phyloP scores from a whole-genome alignment of 495 filamentous ascomycete species.

The Xylaria bambusicola region DNA sequence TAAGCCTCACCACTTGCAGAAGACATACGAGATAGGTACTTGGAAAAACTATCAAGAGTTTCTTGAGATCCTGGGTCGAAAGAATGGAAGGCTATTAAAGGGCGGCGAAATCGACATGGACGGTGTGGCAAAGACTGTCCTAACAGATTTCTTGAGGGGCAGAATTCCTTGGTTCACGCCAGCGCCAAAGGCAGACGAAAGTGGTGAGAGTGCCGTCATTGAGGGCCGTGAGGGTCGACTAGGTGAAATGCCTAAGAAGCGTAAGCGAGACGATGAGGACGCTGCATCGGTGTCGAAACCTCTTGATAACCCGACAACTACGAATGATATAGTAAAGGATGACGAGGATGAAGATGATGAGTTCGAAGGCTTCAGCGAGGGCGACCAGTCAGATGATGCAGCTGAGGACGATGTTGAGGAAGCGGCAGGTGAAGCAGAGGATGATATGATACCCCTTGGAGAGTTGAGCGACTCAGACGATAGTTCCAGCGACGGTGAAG shows the following conservation, averaged over 20 bases:
- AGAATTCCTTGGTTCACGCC: slow-evolving; percentile 96
- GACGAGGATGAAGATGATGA: slow-evolving; percentile 35
- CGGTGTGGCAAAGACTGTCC: slow-evolving; percentile 89
- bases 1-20: slow-evolving; percentile 83
- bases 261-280: slow-evolving; percentile 55
- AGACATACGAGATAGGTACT: slow-evolving; percentile 84
- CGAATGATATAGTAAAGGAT: slow-evolving; percentile 29
- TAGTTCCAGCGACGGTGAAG: slow-evolving; percentile 37
- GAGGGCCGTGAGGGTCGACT: slow-evolving; percentile 57
- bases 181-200: slow-evolving; percentile 64
- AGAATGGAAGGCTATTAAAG: slow-evolving; percentile 80
- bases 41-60: slow-evolving; percentile 77
- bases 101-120: slow-evolving; percentile 92
- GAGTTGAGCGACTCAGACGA: slow-evolving; percentile 53
- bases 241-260: slow-evolving; percentile 62
- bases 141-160: slow-evolving; percentile 87
- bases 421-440: slow-evolving; percentile 37
- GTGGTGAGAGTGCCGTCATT: slow-evolving; percentile 51
- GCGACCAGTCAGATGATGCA: slow-evolving; percentile 9
- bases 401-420: slow-evolving; percentile 36
- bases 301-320: slow-evolving; percentile 30
- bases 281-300: slow-evolving; percentile 24
- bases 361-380: slow-evolving; percentile 28
- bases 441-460: slow-evolving; percentile 56
- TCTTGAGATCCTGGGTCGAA: slow-evolving; percentile 82